These are phyloP conservation scores for Clarireedia hainanense DNA, from an alignment of 2,329 filamentous ascomycete species.

Conservation along the genomic window DNA sequence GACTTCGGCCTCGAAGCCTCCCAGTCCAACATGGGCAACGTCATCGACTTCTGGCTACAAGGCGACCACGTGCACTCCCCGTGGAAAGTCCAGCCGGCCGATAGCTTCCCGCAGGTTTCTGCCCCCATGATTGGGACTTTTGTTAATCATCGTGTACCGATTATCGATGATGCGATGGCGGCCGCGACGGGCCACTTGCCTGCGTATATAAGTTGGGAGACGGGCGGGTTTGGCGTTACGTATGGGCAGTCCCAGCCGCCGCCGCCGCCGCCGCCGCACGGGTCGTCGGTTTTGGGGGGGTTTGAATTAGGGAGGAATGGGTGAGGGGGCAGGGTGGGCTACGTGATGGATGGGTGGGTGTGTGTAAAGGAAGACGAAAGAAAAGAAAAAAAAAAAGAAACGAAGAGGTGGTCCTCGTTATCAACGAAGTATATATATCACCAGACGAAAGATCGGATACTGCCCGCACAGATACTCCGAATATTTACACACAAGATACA, in stretches of 20 bases:
- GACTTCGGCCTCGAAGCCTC: conserved; percentile 2
- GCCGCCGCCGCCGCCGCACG: not conserved
- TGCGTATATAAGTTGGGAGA: not conserved
- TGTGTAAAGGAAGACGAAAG: no score
- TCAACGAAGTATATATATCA: no score
- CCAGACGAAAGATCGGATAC: no score
- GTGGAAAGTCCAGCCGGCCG: not conserved
- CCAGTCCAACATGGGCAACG: not conserved
- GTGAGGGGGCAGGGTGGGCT: no score
- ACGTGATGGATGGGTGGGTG: no score
- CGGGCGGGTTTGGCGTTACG: not conserved
- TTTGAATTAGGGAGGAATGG: not conserved
- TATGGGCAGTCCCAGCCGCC: not conserved
- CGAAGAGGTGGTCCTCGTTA: no score
- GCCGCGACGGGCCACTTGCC: not conserved
- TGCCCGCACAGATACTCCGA: no score
- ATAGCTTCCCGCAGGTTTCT: not conserved
- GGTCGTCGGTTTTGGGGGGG: not conserved
- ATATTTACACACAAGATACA: no score
- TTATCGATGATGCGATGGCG: not conserved
- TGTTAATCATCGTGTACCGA: not conserved
- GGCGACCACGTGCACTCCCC: not conserved
- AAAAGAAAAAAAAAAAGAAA: no score
- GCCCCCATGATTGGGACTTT: not conserved
- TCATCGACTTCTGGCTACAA: not conserved